Conservation (phyloP, 2,329 filamentous ascomycete genomes). For the Talaromyces marneffei region DNA sequence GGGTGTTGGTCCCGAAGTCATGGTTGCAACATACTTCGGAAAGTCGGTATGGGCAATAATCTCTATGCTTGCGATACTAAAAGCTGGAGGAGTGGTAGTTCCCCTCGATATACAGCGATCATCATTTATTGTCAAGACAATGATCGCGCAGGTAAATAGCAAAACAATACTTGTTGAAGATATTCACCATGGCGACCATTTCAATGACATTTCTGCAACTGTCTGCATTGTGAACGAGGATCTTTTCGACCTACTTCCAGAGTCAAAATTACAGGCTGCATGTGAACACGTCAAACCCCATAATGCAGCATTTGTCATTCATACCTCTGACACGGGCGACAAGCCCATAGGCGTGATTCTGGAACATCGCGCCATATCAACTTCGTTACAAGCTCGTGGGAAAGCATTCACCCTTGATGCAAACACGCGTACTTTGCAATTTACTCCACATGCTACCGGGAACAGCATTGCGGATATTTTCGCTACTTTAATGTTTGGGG, state of each 20-base stretch:
- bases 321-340: background rate
- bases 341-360: constrained; percentile 45
- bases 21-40: constrained; percentile 26
- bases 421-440: constrained; percentile 54
- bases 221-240: background rate
- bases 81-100: constrained; percentile 24
- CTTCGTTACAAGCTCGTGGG: constrained; percentile 49
- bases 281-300: background rate
- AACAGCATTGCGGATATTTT: constrained; percentile 45
- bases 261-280: too few species aligned
- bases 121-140: background rate
- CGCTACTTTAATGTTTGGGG: constrained; percentile 45
- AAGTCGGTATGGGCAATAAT: constrained; percentile 29
- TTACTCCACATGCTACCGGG: constrained; percentile 49
- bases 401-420: constrained; percentile 45
- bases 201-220: background rate
- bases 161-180: constrained; percentile 13
- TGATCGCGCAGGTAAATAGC: background rate
- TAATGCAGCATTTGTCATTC: background rate
- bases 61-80: constrained; percentile 25
- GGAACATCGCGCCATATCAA: constrained; percentile 54
- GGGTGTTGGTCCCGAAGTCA: constrained; percentile 26
- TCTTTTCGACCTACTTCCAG: background rate
- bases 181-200: background rate
- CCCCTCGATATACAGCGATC: constrained; percentile 20